Base-by-base conservation (phyloP, 768 basidiomycete genomes). In the Calocera cornea region DNA sequence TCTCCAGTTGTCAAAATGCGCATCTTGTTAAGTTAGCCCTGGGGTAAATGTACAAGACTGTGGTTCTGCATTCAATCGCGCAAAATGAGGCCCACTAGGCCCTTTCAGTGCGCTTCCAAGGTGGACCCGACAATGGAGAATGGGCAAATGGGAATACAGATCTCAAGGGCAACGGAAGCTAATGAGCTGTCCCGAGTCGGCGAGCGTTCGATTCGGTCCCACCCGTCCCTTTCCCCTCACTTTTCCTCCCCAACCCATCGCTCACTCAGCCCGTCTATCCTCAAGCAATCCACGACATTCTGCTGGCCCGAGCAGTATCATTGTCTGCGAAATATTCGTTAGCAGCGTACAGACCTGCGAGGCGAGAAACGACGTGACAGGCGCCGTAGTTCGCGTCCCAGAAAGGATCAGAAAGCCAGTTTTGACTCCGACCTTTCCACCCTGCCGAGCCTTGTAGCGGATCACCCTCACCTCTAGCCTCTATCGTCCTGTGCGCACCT, bases 161-260 rank as follows among this genome's bases (percentile, higher is more conserved):
- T 47, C 24, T 27, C 2, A 33, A 60, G 14, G 54, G 54, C 2
- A 60, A 33, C 54, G 54, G 54, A 60, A 60, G 54, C 54, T 60
- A 60, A 60, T 60, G 54, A 60, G 54, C 54, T 60, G 54, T 60
- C 54, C 54, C 54, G 31, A 60, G 54, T 33, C 54, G n/a, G n/a
- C n/a, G 54, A 60, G 54, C 31, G 54, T 60, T 60, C 54, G 54
- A 60, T 60, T 60, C 54, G 54, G 54, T 60, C 54, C 54, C 54
- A 60, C 31, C 54, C 31, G 54, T 60, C 54, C 54, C 54, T 60
- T 27, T 5, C 54, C 54, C 54, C 54, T 60, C 54, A 60, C 54
- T 60, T 60, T 60, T 60, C 54, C 54, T 22, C 31, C 31, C 31
- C 54, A 27, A 5, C 14, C 22, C 54, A 2, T 19, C 54, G 14